Percentiles rank a stretch among this genome's conserved stretches.
phyloP scores from a whole-genome alignment of 108 stramenopile genomes.

The Parietichytrium sp. region DNA sequence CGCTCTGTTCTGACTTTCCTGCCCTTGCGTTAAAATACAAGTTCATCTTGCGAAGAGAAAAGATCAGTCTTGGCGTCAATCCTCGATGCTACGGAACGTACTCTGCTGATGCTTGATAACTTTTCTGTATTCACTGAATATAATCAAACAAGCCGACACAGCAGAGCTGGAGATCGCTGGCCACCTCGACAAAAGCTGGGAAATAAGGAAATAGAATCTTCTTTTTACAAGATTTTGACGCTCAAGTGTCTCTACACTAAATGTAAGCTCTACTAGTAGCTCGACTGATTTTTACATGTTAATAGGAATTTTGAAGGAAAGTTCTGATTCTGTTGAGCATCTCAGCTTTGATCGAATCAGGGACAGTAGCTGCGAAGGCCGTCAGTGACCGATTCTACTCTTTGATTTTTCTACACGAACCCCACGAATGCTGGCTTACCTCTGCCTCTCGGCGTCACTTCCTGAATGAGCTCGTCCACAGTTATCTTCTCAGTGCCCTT shows the following conservation, averaged over 20 bases:
- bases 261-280: no score
- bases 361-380: conserved; percentile 59
- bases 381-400: no score
- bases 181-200: no score
- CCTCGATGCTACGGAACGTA: conserved; percentile 21
- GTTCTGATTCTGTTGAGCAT: conserved; percentile 63
- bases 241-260: no score
- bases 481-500: conserved; percentile 72
- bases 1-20: background rate
- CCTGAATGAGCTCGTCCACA: conserved; percentile 68
- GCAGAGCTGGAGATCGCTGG: no score
- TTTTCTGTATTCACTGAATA: no score
- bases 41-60: background rate
- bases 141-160: no score
- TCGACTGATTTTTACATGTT: no score
- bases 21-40: background rate
- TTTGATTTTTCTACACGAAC: no score
- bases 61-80: background rate
- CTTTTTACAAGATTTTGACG: no score
- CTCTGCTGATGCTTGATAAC: no score
- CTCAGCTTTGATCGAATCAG: conserved; percentile 67
- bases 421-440: conserved; percentile 46
- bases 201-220: no score
- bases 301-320: conserved; percentile 60
- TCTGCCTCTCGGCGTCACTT: conserved; percentile 68